Evolutionary conservation across 73 alveolate species (phyloP).

Genomic region (Paramecium primaurelia): DNA sequence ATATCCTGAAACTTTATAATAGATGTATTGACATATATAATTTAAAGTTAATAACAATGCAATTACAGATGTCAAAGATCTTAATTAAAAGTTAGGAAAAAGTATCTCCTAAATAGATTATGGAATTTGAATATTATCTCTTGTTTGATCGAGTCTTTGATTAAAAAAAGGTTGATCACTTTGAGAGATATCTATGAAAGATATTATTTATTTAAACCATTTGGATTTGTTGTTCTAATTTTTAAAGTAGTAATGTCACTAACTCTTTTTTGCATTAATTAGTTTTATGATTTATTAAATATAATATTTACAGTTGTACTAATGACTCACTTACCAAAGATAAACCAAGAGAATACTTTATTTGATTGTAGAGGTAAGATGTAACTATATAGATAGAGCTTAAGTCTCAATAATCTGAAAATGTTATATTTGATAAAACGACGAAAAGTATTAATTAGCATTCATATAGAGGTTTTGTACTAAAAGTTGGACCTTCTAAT

Average conservation of each 20-base stretch:
- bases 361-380: background rate
- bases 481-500: constrained; percentile 10
- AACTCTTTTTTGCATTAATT: background rate
- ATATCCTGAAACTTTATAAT: background rate
- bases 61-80: background rate
- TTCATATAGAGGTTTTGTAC: background rate
- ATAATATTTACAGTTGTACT: background rate
- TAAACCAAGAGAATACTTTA: background rate
- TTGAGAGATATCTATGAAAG: background rate
- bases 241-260: background rate
- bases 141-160: background rate
- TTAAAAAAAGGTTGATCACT: background rate
- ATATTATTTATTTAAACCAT: background rate
- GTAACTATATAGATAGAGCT: background rate
- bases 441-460: background rate
- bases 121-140: background rate
- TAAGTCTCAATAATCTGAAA: background rate
- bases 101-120: background rate
- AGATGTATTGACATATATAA: background rate
- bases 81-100: background rate
- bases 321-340: constrained; percentile 24
- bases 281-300: background rate
- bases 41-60: background rate
- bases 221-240: background rate
- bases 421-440: background rate